Conservation (phyloP, 495 filamentous ascomycete genomes). For the Cercophora samala region DNA sequence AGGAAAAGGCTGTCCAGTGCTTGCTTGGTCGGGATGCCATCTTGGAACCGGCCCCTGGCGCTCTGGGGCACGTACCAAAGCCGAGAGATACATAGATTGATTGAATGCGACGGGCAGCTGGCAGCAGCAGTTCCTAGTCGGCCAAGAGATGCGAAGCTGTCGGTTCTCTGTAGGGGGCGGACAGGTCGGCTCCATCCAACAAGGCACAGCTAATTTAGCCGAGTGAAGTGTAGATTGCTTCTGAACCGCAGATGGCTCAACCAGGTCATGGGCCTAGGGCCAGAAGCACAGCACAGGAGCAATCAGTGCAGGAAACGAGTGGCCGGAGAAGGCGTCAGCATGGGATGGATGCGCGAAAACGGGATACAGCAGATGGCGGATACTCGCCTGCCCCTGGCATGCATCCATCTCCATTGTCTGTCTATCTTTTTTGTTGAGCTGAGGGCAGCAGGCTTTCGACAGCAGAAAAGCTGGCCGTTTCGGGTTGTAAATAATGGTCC, state of each 20-base stretch:
- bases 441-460: background rate
- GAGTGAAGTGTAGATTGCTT: slow-evolving; percentile 31
- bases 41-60: background rate
- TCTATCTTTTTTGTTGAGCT: background rate
- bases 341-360: slow-evolving; percentile 3
- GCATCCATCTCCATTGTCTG: slow-evolving; percentile 13
- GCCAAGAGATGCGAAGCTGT: slow-evolving; percentile 23
- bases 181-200: slow-evolving; percentile 23
- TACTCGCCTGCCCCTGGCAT: slow-evolving; percentile 9
- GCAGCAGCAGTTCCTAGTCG: slow-evolving; percentile 19
- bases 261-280: slow-evolving; percentile 29
- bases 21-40: slow-evolving; percentile 10
- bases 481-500: slow-evolving; percentile 23
- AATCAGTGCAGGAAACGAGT: slow-evolving; percentile 20
- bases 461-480: slow-evolving; percentile 11
- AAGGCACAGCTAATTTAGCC: slow-evolving; percentile 36
- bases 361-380: slow-evolving; percentile 14
- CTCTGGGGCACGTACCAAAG: slow-evolving; percentile 9
- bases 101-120: slow-evolving; percentile 18
- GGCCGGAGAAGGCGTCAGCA: background rate
- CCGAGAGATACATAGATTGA: slow-evolving; percentile 25
- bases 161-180: slow-evolving; percentile 12
- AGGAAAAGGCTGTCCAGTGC: background rate
- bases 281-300: slow-evolving; percentile 9
- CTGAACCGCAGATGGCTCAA: slow-evolving; percentile 27